These are phyloP conservation scores for Drechslerella stenobrocha DNA, from an alignment of 2,329 filamentous ascomycete species.

Conservation along the genomic window DNA sequence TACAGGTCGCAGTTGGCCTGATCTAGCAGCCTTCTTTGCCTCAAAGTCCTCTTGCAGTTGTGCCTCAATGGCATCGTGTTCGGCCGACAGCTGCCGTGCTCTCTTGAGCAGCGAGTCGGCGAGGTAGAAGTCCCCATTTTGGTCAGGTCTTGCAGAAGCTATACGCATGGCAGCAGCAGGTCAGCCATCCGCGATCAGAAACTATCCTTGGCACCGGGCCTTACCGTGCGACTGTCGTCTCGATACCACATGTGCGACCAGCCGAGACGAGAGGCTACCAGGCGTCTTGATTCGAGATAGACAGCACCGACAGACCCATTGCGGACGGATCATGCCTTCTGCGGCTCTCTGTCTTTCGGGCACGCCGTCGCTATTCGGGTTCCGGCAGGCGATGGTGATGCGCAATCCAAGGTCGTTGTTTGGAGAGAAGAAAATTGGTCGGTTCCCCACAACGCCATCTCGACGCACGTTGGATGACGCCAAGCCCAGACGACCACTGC, in stretches of 20 bases:
- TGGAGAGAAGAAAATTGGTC: not conserved
- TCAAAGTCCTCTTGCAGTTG: slow-evolving; percentile 64
- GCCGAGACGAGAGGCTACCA: slow-evolving; percentile 7
- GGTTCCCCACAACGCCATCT: too few relatives aligned
- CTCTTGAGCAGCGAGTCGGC: slow-evolving; percentile 62
- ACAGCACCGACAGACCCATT: slow-evolving; percentile 47
- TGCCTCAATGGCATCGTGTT: slow-evolving; percentile 63
- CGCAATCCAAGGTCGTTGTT: not conserved
- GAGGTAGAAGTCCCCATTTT: slow-evolving; percentile 37
- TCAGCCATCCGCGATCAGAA: slow-evolving; percentile 10
- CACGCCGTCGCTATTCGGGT: not conserved
- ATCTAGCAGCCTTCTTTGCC: slow-evolving; percentile 63
- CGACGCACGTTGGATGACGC: too few relatives aligned
- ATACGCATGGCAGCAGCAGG: not conserved
- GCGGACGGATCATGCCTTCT: slow-evolving; percentile 47
- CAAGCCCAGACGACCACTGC: too few relatives aligned
- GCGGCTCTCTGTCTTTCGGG: not conserved
- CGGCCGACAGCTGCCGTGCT: slow-evolving; percentile 63
- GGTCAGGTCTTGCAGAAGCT: slow-evolving; percentile 11
- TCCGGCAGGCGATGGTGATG: too few relatives aligned
- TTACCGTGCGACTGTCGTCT: slow-evolving; percentile 31
- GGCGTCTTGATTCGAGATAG: slow-evolving; percentile 14
- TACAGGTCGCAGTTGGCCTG: slow-evolving; percentile 66
- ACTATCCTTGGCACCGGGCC: not conserved
- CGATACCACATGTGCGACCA: slow-evolving; percentile 18